Evolutionary conservation across 345 rosid species (phyloP), one percentile per base, ranked within the genome.

Genomic region (Anacardium occidentale): DNA sequence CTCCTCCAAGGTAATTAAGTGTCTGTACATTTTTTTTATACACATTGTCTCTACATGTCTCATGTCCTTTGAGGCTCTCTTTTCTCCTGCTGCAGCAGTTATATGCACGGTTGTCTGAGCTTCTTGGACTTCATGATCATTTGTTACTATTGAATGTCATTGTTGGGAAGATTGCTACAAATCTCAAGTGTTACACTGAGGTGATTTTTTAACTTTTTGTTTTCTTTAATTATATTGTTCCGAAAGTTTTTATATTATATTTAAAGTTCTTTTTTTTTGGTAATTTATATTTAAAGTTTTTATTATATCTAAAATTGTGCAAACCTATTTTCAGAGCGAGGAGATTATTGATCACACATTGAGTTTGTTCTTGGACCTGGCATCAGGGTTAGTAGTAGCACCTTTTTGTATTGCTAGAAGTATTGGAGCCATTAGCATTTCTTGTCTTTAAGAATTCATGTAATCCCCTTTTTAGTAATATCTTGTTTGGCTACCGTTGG

Each of bases 101-200:
- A 74, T 95, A 92, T 81, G 93, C 91, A 42, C 87, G 98, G 70
- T 81, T 96, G 72, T 88, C 97, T 63, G 96, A 96, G 71, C 92
- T 96, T 77, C 93, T 96, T 74, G 97, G 98, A 74, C 87, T 96
- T 52, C 90, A 90, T 79, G 99, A 96, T 80, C 99, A 96, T 86
- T 80, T 96, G 54, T 75, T 89, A 75, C 79, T 96, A 26, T 74
- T 96, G 84, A 93, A 96, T 83, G 92, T 96, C 68, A 93, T 96
- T 80, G 91, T 91, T 78, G 89, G 93, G 70, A 96, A 96, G 84
- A 96, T 93, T 69, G 97, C 94, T 71, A 90, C 97, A 74, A 96
- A 96, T 79, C 85, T 96, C 20, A 96, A 96, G 85, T 93, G 95
- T 74, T 96, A 93, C 66, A 85, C 97, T 13, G 86, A 81, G 96